These are phyloP conservation scores for Kurtzmaniella natalensis DNA, from an alignment of 1,139 yeast genomes.

Conservation along the genomic window DNA sequence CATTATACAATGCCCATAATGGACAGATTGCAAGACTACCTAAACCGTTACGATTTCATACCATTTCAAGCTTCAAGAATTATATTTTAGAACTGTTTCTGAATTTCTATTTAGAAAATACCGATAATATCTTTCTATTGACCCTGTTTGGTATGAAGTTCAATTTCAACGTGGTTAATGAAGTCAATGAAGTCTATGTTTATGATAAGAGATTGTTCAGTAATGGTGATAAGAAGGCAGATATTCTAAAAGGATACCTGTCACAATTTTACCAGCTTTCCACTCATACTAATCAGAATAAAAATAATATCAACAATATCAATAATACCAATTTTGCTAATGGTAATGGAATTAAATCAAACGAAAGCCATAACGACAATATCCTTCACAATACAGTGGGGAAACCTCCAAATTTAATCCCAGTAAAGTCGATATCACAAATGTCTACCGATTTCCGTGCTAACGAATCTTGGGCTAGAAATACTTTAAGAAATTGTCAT, in stretches of 20 bases:
- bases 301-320: not conserved
- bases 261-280: too few species aligned
- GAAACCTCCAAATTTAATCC: not conserved
- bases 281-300: not conserved
- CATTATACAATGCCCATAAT: slow-evolving; percentile 38
- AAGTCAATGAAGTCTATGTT: slow-evolving; percentile 48
- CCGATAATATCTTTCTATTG: slow-evolving; percentile 52
- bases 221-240: slow-evolving; percentile 6
- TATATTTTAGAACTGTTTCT: slow-evolving; percentile 30
- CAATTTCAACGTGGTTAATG: slow-evolving; percentile 47
- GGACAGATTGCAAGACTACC: slow-evolving; percentile 33
- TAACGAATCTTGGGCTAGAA: slow-evolving; percentile 26
- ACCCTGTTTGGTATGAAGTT: slow-evolving; percentile 63
- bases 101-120: slow-evolving; percentile 27
- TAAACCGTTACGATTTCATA: slow-evolving; percentile 41
- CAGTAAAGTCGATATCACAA: slow-evolving; percentile 12
- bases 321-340: slow-evolving; percentile 5
- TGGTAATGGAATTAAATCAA: slow-evolving; percentile 6
- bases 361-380: not conserved
- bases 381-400: not conserved
- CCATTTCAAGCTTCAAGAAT: slow-evolving; percentile 41
- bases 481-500: slow-evolving; percentile 17
- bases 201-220: slow-evolving; percentile 55
- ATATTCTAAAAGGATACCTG: slow-evolving; percentile 4
- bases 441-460: slow-evolving; percentile 20